Conservation (phyloP, 2,329 filamentous ascomycete genomes). For the Juglanconis sp. region DNA sequence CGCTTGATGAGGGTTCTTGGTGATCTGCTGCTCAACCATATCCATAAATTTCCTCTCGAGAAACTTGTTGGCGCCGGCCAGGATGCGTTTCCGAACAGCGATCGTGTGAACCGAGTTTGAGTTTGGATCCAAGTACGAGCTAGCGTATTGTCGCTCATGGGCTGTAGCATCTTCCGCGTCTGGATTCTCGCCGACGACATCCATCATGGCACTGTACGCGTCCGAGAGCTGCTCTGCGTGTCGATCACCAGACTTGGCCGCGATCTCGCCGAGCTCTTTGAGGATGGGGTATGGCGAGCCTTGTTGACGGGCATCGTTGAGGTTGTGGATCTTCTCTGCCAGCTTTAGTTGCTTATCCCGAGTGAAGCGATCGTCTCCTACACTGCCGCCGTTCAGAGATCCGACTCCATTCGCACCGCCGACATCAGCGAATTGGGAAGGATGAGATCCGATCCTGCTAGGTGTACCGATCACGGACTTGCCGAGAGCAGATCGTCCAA, state of each 20-base stretch:
- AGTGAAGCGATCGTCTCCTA: conserved; percentile 70
- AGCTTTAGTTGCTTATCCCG: conserved; percentile 83
- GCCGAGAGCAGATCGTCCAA: conserved; percentile 65
- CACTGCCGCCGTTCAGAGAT: conserved; percentile 42
- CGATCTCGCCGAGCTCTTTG: conserved; percentile 71
- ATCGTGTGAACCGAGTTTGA: conserved; percentile 61
- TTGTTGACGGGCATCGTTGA: conserved; percentile 74
- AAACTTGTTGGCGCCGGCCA: conserved; percentile 74
- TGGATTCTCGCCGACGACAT: conserved; percentile 71
- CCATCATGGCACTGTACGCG: conserved; percentile 76
- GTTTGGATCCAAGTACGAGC: conserved; percentile 73
- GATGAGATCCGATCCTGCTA: conserved; percentile 62
- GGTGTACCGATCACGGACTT: conserved; percentile 86
- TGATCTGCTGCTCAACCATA: conserved; percentile 73
- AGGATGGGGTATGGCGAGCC: conserved; percentile 67
- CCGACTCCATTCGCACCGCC: conserved; percentile 50
- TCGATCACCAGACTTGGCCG: conserved; percentile 65
- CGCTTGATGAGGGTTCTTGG: conserved; percentile 82
- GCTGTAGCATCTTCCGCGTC: conserved; percentile 61
- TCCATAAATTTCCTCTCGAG: conserved; percentile 78
- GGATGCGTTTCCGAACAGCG: conserved; percentile 72
- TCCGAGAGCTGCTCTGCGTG: conserved; percentile 73
- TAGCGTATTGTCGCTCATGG: conserved; percentile 72
- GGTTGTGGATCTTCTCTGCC: conserved; percentile 71
- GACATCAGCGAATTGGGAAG: conserved; percentile 66